Percentiles rank a stretch among this genome's conserved stretches.
phyloP scores from a whole-genome alignment of 2,329 filamentous ascomycete species.

The Verticillium tricorpus region DNA sequence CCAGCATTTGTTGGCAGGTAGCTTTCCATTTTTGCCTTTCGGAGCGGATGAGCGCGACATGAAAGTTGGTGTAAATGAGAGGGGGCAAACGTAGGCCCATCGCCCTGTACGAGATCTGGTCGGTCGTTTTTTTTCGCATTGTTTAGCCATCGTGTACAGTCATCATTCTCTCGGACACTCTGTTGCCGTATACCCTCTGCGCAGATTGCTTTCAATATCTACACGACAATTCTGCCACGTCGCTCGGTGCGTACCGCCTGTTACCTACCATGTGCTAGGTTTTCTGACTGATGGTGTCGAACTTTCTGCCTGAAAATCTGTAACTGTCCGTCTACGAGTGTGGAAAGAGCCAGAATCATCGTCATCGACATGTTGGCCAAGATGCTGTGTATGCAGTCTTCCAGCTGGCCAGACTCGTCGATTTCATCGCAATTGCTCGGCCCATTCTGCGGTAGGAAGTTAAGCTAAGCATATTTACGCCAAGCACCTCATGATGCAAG shows the following conservation, averaged over 20 bases:
- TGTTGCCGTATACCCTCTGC: conserved; percentile 1
- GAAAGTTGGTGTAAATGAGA: not conserved
- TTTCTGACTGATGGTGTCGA: too few relatives aligned
- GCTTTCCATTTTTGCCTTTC: not conserved
- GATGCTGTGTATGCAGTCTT: too few relatives aligned
- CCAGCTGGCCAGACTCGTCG: too few relatives aligned
- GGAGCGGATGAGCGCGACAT: not conserved
- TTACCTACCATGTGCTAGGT: not conserved
- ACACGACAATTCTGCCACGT: not conserved
- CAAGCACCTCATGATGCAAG: too few relatives aligned
- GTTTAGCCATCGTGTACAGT: not conserved
- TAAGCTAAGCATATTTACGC: too few relatives aligned
- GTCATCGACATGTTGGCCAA: too few relatives aligned
- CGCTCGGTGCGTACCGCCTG: not conserved
- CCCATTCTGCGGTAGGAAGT: too few relatives aligned
- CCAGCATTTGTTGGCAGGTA: not conserved
- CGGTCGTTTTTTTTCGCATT: not conserved
- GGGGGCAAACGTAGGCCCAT: not conserved
- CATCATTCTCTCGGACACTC: not conserved
- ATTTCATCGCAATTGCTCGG: too few relatives aligned
- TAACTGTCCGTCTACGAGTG: too few relatives aligned
- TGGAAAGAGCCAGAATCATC: too few relatives aligned
- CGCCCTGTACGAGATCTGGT: not conserved
- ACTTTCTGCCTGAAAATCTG: too few relatives aligned
- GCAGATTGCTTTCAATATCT: not conserved